These are phyloP conservation scores for Salix exigua DNA, from an alignment of 345 rosid species.

Conservation along the genomic window DNA sequence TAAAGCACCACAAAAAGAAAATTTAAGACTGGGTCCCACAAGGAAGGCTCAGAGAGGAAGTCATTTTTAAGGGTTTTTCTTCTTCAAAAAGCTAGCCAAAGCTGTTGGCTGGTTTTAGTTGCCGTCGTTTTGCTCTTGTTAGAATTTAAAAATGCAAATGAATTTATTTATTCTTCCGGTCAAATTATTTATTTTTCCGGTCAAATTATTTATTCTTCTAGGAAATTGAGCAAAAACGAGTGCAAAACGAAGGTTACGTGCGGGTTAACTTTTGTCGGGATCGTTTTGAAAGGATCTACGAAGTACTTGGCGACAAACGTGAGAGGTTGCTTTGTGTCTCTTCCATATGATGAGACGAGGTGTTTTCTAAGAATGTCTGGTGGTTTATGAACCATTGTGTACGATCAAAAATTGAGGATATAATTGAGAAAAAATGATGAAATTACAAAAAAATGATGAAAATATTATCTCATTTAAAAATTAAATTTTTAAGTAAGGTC, in stretches of 20 bases:
- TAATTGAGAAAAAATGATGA: too few species aligned
- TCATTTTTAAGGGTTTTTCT: background rate
- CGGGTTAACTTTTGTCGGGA: background rate
- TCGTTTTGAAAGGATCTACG: background rate
- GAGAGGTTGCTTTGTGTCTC: background rate
- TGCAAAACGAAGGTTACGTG: background rate
- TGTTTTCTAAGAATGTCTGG: background rate
- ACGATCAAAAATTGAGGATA: too few species aligned
- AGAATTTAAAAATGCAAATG: background rate
- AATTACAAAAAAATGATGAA: too few species aligned
- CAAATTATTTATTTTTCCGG: background rate
- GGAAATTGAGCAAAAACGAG: background rate
- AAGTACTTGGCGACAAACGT: background rate
- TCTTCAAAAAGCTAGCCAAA: slow-evolving; percentile 14
- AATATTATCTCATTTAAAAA: too few species aligned
- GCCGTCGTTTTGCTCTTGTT: slow-evolving; percentile 18
- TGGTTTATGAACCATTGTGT: background rate
- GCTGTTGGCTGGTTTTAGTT: slow-evolving; percentile 19
- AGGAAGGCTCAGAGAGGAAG: background rate
- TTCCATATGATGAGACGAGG: background rate
- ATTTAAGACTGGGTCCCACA: slow-evolving; percentile 4
- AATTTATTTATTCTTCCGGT: too few species aligned
- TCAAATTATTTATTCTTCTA: background rate
- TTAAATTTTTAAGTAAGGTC: fast-evolving
- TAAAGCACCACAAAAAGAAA: too few species aligned